phyloP scores from a whole-genome alignment of 2,329 filamentous ascomycete species.

The Cryphonectria carpinicola region DNA sequence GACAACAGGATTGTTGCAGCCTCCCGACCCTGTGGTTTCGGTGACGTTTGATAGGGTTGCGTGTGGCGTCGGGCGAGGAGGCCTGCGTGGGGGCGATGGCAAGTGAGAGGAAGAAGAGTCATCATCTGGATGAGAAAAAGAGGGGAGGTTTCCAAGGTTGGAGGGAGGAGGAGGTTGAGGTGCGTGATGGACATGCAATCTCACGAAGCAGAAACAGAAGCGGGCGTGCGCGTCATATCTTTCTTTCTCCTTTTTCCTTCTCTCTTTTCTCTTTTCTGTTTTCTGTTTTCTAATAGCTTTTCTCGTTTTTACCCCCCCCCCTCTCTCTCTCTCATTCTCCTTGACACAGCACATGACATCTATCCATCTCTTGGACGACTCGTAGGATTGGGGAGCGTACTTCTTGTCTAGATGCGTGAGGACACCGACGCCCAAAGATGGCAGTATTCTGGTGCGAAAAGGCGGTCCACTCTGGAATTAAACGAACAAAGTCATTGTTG shows the following conservation, averaged over 20 bases:
- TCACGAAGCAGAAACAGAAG: slow-evolving; percentile 9
- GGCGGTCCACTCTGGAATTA: too few species aligned
- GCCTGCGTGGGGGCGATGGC: neutral
- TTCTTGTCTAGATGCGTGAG: neutral
- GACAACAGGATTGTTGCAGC: neutral
- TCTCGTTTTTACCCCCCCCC: neutral
- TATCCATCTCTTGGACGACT: neutral
- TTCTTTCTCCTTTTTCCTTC: slow-evolving; percentile 9
- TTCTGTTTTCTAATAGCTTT: slow-evolving; percentile 20
- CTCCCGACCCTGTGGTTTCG: slow-evolving; percentile 7
- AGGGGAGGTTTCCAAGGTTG: neutral
- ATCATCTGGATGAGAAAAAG: neutral
- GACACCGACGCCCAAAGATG: neutral
- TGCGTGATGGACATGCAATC: neutral
- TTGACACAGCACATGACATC: neutral
- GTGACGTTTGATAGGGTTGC: neutral
- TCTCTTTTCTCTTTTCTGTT: neutral
- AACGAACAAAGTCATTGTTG: too few species aligned
- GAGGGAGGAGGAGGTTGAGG: neutral
- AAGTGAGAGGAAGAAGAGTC: neutral
- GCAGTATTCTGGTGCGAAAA: neutral
- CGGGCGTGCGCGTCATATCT: slow-evolving; percentile 22
- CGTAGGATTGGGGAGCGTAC: neutral
- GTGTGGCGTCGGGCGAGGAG: slow-evolving; percentile 6
- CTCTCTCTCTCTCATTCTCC: neutral